A percentile compares a stretch with the other conserved stretches of the same genome.
Conservation (phyloP, 495 filamentous ascomycete genomes). For the Bacidia rubella region DNA sequence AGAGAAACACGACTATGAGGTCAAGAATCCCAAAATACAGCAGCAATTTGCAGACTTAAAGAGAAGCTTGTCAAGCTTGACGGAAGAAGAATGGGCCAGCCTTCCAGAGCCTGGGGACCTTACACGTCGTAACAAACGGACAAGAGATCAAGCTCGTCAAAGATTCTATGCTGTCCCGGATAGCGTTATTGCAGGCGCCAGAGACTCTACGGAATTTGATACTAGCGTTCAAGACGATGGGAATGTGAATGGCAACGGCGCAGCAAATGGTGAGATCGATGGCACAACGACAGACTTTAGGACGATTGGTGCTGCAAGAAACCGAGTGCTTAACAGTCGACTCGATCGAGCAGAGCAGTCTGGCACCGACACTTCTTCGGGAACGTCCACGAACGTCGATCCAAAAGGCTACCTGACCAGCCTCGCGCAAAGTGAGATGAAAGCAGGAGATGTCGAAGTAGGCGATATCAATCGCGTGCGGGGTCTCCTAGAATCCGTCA, state of each 20-base stretch:
- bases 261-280: slow-evolving; percentile 42
- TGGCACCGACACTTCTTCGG: slow-evolving; percentile 53
- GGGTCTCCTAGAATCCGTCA: slow-evolving; percentile 83
- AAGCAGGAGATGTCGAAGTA: slow-evolving; percentile 61
- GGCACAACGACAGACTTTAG: slow-evolving; percentile 96
- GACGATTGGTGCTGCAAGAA: slow-evolving; percentile 89
- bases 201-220: slow-evolving; percentile 66
- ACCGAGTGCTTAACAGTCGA: slow-evolving; percentile 82
- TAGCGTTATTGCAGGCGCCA: slow-evolving; percentile 80
- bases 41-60: slow-evolving; percentile 97
- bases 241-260: slow-evolving; percentile 27
- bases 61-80: slow-evolving; percentile 70
- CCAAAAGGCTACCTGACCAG: slow-evolving; percentile 92
- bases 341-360: slow-evolving; percentile 77
- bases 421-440: slow-evolving; percentile 62
- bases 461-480: slow-evolving; percentile 94
- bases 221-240: slow-evolving; percentile 76
- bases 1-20: slow-evolving; percentile 89
- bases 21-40: slow-evolving; percentile 94
- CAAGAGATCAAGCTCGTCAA: slow-evolving; percentile 61
- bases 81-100: slow-evolving; percentile 93
- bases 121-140: slow-evolving; percentile 80
- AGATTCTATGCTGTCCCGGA: slow-evolving; percentile 95
- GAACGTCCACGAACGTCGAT: slow-evolving; percentile 84
- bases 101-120: slow-evolving; percentile 92